These are phyloP conservation scores for Cyberlindnera galapagoensis DNA, from an alignment of 805 yeast genomes.

Conservation along the genomic window DNA sequence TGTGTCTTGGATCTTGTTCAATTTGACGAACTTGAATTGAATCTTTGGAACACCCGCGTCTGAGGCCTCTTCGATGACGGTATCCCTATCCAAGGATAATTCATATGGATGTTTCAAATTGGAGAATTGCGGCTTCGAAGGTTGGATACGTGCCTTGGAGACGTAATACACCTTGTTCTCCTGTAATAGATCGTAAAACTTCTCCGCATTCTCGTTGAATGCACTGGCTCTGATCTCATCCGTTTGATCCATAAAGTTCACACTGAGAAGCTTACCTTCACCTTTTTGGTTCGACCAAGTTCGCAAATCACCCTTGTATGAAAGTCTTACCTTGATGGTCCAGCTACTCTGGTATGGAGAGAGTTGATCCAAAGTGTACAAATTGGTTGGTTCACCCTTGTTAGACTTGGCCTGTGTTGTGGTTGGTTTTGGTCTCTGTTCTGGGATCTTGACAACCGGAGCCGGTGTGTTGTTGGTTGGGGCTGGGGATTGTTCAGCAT, in stretches of 20 bases:
- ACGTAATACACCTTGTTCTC: slow-evolving; percentile 89
- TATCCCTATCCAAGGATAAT: slow-evolving; percentile 71
- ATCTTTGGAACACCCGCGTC: slow-evolving; percentile 73
- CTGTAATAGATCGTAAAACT: slow-evolving; percentile 64
- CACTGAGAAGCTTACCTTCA: slow-evolving; percentile 84
- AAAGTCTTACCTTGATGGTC: slow-evolving; percentile 91
- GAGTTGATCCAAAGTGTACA: slow-evolving; percentile 75
- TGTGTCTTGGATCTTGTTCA: slow-evolving; percentile 56
- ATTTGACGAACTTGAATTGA: slow-evolving; percentile 66
- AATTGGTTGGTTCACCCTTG: slow-evolving; percentile 30
- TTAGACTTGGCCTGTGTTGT: slow-evolving; percentile 8
- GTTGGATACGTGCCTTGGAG: slow-evolving; percentile 71
- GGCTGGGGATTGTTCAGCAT: slow-evolving; percentile 19
- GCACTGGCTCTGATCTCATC: slow-evolving; percentile 96
- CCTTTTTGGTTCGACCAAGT: slow-evolving; percentile 85
- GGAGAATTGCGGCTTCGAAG: slow-evolving; percentile 82
- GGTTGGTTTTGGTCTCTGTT: slow-evolving; percentile 5
- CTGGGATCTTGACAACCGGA: slow-evolving; percentile 3
- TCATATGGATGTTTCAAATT: slow-evolving; percentile 86
- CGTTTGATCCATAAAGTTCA: slow-evolving; percentile 85
- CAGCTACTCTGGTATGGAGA: slow-evolving; percentile 89
- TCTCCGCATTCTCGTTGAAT: slow-evolving; percentile 81
- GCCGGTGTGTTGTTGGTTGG: slow-evolving; percentile 15
- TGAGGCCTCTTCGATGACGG: slow-evolving; percentile 62
- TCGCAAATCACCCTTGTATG: slow-evolving; percentile 80